Percentiles rank a stretch among this genome's conserved stretches.
These are phyloP conservation scores for Rhodocollybia butyracea DNA, from an alignment of 768 basidiomycete genomes.

Conservation along the genomic window DNA sequence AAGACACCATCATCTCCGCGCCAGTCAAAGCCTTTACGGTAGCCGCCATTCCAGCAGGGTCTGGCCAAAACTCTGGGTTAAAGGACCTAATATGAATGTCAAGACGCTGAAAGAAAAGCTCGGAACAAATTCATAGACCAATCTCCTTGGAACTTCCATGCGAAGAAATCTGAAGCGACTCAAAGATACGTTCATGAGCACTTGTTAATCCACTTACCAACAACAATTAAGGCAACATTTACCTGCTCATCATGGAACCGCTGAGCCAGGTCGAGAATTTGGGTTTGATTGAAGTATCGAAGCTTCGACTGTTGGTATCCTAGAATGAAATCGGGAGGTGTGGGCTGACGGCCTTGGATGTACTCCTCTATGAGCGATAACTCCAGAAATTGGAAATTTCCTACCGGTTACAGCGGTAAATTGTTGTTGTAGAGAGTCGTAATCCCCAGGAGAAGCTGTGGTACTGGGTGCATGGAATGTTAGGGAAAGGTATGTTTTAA, in stretches of 20 bases:
- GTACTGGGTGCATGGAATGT: slow-evolving; percentile 20
- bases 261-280: slow-evolving; percentile 31
- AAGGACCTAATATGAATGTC: slow-evolving; percentile 26
- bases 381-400: not conserved
- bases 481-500: not conserved
- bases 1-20: slow-evolving; percentile 36
- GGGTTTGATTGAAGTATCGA: slow-evolving; percentile 33
- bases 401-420: slow-evolving; percentile 33
- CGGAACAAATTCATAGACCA: slow-evolving; percentile 19
- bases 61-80: slow-evolving; percentile 30
- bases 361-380: not conserved
- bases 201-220: slow-evolving; percentile 20
- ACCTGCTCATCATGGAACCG: slow-evolving; percentile 33
- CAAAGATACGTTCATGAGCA: not conserved
- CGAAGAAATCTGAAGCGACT: slow-evolving; percentile 28
- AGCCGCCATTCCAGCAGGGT: slow-evolving; percentile 30
- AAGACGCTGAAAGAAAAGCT: not conserved
- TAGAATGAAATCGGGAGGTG: slow-evolving; percentile 31
- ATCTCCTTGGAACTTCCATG: slow-evolving; percentile 35
- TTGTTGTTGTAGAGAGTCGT: slow-evolving; percentile 31
- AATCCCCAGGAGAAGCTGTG: slow-evolving; percentile 31
- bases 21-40: slow-evolving; percentile 31
- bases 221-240: slow-evolving; percentile 32
- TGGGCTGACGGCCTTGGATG: slow-evolving; percentile 29
- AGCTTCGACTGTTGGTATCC: slow-evolving; percentile 36